Percentiles rank a stretch among this genome's conserved stretches.
phyloP scores from a whole-genome alignment of 108 stramenopile species.

The Pseudonitzschia multiseries region DNA sequence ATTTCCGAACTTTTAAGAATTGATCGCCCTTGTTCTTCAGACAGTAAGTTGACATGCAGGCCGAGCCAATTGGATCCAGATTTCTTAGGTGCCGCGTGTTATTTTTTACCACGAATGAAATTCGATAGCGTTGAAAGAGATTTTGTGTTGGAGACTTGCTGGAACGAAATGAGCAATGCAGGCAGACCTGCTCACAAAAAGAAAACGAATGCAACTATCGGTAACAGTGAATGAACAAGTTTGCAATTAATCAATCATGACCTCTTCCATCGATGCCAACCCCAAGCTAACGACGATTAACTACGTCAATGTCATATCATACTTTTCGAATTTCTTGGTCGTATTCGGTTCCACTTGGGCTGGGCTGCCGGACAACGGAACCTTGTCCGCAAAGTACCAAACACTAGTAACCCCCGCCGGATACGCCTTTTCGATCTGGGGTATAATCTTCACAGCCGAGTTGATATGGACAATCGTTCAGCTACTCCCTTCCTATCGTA shows the following conservation, averaged over 20 bases:
- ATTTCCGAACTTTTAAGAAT: too few relatives aligned
- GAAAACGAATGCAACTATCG: too few relatives aligned
- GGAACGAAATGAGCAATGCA: too few relatives aligned
- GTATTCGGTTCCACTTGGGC: conserved; percentile 55
- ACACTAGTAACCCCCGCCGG: conserved; percentile 77
- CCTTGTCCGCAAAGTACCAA: conserved; percentile 73
- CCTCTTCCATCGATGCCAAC: not conserved
- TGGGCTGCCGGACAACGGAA: conserved; percentile 52
- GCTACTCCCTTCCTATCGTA: conserved; percentile 31
- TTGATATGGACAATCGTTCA: conserved; percentile 65
- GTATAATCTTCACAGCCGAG: conserved; percentile 70
- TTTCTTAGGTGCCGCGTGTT: too few relatives aligned
- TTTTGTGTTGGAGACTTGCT: too few relatives aligned
- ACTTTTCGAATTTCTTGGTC: conserved; percentile 56
- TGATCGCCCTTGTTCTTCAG: too few relatives aligned
- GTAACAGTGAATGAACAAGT: not conserved
- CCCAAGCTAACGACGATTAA: conserved; percentile 33
- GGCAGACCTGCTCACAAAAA: too few relatives aligned
- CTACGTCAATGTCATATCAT: conserved; percentile 62
- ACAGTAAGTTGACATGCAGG: too few relatives aligned
- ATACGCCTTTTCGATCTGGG: conserved; percentile 81
- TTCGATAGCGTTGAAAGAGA: too few relatives aligned
- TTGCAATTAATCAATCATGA: not conserved
- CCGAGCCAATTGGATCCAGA: too few relatives aligned
- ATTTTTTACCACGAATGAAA: too few relatives aligned